Percentiles rank a stretch among this genome's conserved stretches.
These are phyloP conservation scores for Coelastrella sp. DNA, from an alignment of 139 green algal species.

Conservation along the genomic window DNA sequence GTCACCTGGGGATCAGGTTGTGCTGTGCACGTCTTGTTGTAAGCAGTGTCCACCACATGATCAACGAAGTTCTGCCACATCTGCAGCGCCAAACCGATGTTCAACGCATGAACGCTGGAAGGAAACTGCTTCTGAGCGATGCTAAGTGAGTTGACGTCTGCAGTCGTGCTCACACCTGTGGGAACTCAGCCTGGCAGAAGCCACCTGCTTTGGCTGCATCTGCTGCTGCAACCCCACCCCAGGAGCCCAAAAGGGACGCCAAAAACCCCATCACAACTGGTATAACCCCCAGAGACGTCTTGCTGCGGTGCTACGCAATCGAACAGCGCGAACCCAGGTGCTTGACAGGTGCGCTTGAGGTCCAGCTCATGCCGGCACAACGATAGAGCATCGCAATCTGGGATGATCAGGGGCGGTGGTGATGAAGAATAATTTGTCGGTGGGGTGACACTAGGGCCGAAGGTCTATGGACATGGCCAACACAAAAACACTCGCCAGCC, in stretches of 20 bases:
- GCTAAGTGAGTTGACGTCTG: neutral
- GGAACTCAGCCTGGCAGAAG: slow-evolving; percentile 28
- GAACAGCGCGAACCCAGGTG: too few species aligned
- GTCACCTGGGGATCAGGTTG: slow-evolving; percentile 24
- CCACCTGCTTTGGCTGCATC: slow-evolving; percentile 10
- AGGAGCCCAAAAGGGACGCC: neutral
- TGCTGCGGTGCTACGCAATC: too few species aligned
- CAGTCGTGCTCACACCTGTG: slow-evolving; percentile 12
- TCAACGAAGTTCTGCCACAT: slow-evolving; percentile 49
- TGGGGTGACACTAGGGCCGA: too few species aligned
- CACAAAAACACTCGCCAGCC: too few species aligned
- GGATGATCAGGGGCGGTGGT: too few species aligned
- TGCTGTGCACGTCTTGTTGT: slow-evolving; percentile 23
- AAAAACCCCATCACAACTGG: slow-evolving; percentile 4
- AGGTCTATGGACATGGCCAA: too few species aligned
- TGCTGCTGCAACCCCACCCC: slow-evolving; percentile 7
- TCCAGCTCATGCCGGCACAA: too few species aligned
- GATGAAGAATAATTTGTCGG: too few species aligned
- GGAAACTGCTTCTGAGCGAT: too few species aligned
- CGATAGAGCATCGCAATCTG: too few species aligned
- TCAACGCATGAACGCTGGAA: neutral
- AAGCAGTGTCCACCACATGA: slow-evolving; percentile 44
- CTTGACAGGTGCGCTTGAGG: too few species aligned
- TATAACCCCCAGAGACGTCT: too few species aligned
- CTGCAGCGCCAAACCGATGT: slow-evolving; percentile 26